Evolutionary conservation across 2,329 filamentous ascomycete species (phyloP), one percentile per base, ranked within the genome.

Genomic region (Colletotrichum tabaci): DNA sequence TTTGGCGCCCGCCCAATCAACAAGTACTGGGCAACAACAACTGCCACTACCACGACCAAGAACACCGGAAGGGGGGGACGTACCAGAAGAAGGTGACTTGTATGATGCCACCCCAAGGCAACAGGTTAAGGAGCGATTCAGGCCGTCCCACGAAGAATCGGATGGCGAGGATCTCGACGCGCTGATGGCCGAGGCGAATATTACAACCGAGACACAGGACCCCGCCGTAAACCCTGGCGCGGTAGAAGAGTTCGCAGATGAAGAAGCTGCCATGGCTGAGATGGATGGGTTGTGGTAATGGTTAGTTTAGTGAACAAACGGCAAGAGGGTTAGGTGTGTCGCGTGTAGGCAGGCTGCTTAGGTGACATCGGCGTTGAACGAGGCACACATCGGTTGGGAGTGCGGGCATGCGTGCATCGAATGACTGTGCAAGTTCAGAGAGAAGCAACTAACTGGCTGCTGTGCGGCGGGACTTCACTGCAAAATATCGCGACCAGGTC

Each of bases 181-280:
- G 2, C 71, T 83, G 16, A 82, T 83, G 77, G 81, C 80, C 0
- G 82, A 82, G 62, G 79, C 79, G 0, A 83, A 85, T 57, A 74
- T 76, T 47, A 56, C 77, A 73, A 52, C 71, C 5, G 71, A 71
- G 60, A 38, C 63, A 12, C 73, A 71, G 23, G 58, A 26, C 26
- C 57, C 18, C 40, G 53, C 9, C 35, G 64, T 60, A 52, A 66
- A 47, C 47, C 62, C 56, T 7, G 61, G 18, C 35, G 75, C 79
- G 5, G 35, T 10, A 38, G 79, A 86, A 46, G 80, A 84, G 30
- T 90, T 88, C 78, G 87, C 85, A 1, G 90, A 91, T 65, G 91
- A 92, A 16, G 89, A 92, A 80, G 91, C 90, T 71, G 91, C 88
- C 0, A 91, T 94, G 89, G 89, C 87, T 47, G 89, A 89, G 74